phyloP scores from a whole-genome alignment of 805 yeast genomes.

The Jamesozyma piceae region DNA sequence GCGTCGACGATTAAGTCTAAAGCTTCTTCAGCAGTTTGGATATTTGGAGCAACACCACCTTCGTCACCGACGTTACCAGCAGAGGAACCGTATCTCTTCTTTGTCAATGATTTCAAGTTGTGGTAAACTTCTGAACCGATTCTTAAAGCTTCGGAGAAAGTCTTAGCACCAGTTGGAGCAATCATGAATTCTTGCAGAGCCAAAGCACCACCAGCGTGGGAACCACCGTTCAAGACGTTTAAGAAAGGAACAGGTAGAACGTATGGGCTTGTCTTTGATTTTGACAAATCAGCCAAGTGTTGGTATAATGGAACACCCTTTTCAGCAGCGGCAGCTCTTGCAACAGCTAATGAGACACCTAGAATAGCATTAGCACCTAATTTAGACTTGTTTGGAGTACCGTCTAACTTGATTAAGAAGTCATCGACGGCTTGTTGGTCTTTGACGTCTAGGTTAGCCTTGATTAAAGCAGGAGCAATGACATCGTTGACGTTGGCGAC shows the following conservation, averaged over 20 bases:
- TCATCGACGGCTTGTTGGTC: constrained; percentile 82
- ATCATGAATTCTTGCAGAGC: constrained; percentile 99
- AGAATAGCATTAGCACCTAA: constrained; percentile 97
- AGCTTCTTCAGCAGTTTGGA: constrained; percentile 91
- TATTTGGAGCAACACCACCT: constrained; percentile 99
- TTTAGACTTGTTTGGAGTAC: constrained; percentile 93
- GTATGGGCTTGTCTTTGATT: constrained; percentile 60
- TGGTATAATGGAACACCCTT: constrained; percentile 85
- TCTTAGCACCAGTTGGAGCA: constrained; percentile 82
- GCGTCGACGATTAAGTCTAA: constrained; percentile 84
- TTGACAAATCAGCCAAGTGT: constrained; percentile 75
- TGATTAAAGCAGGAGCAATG: constrained; percentile 88
- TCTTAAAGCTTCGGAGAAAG: constrained; percentile 92
- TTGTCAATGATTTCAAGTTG: constrained; percentile 81
- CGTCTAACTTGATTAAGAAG: constrained; percentile 79
- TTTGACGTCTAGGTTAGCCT: constrained; percentile 69
- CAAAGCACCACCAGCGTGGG: constrained; percentile 98
- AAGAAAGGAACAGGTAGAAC: constrained; percentile 98
- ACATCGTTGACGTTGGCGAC: constrained; percentile 89
- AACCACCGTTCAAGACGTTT: constrained; percentile 98
- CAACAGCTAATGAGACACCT: constrained; percentile 94
- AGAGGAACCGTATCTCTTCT: constrained; percentile 89
- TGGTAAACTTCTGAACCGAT: constrained; percentile 97
- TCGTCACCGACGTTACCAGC: constrained; percentile 99
- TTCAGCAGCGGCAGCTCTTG: constrained; percentile 97